These are phyloP conservation scores for Coemansia sp. DNA, from an alignment of 192 early-diverging fungal species.

Conservation along the genomic window DNA sequence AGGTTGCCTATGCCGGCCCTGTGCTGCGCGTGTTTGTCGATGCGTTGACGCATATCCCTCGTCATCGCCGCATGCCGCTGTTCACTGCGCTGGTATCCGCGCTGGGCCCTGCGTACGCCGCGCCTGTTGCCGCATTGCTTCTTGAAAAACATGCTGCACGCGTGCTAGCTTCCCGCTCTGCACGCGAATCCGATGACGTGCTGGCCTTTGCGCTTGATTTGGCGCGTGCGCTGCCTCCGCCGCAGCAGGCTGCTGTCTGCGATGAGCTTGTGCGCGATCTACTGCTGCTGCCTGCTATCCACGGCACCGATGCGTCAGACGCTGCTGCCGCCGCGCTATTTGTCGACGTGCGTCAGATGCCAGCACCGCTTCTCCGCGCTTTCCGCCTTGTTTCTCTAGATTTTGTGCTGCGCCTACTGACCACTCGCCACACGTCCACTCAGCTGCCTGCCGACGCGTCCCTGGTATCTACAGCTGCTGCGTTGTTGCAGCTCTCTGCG, in stretches of 20 bases:
- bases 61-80: slow-evolving; percentile 83
- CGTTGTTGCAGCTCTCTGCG: slow-evolving; percentile 28
- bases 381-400: slow-evolving; percentile 47
- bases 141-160: slow-evolving; percentile 68
- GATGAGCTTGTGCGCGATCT: slow-evolving; percentile 61
- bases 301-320: slow-evolving; percentile 4
- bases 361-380: slow-evolving; percentile 29
- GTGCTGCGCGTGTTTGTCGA: slow-evolving; percentile 91
- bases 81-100: slow-evolving; percentile 81
- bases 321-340: slow-evolving; percentile 9
- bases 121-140: slow-evolving; percentile 69
- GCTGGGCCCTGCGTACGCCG: slow-evolving; percentile 77
- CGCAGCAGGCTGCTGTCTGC: slow-evolving; percentile 66
- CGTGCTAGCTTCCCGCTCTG: slow-evolving; percentile 33
- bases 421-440: slow-evolving; percentile 28
- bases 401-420: slow-evolving; percentile 48
- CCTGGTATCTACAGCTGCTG: slow-evolving; percentile 12
- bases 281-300: slow-evolving; percentile 51
- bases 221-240: slow-evolving; percentile 63
- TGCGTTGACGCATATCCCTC: slow-evolving; percentile 87
- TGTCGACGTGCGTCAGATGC: slow-evolving; percentile 25
- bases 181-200: slow-evolving; percentile 63
- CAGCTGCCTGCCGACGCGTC: slow-evolving; percentile 10
- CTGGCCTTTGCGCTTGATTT: slow-evolving; percentile 75
- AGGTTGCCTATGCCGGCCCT: slow-evolving; percentile 61